Percentiles rank a stretch among this genome's conserved stretches.
These are phyloP conservation scores for Ophiostoma montium DNA, from an alignment of 2,329 filamentous ascomycete genomes.

Conservation along the genomic window DNA sequence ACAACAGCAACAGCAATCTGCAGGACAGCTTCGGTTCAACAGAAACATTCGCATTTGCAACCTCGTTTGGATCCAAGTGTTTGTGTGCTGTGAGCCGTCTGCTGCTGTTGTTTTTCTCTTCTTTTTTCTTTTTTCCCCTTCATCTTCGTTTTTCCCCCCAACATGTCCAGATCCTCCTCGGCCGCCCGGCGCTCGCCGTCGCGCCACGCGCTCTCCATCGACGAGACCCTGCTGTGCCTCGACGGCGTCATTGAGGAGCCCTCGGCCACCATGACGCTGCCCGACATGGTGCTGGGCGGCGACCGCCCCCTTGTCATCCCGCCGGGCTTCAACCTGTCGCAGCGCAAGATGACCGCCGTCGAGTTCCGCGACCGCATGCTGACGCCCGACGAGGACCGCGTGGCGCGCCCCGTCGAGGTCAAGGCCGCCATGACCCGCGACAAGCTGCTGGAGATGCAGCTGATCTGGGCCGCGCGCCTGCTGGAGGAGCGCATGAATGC, in stretches of 20 bases:
- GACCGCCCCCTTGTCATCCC: not conserved
- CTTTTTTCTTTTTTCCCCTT: not conserved
- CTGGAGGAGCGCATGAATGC: not conserved
- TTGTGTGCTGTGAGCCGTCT: too few relatives aligned
- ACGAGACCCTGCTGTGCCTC: not conserved
- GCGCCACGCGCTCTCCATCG: not conserved
- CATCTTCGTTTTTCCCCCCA: not conserved
- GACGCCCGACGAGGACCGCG: not conserved
- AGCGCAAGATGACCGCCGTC: not conserved
- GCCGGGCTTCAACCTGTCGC: not conserved
- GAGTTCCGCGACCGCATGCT: slow-evolving; percentile 6
- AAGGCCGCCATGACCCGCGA: not conserved
- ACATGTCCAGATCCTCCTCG: not conserved
- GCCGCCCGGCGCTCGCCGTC: not conserved
- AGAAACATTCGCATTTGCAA: too few relatives aligned
- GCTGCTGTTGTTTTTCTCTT: too few relatives aligned
- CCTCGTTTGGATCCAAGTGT: too few relatives aligned
- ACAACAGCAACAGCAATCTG: too few relatives aligned
- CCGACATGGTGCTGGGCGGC: not conserved
- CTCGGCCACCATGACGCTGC: not conserved
- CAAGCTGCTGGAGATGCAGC: not conserved
- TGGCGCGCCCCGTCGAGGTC: slow-evolving; percentile 7
- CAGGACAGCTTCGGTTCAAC: too few relatives aligned
- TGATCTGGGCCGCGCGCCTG: slow-evolving; percentile 3
- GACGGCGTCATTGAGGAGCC: not conserved